A percentile compares a stretch with the other conserved stretches of the same genome.
phyloP scores from a whole-genome alignment of 139 green algal species.

The Penium margaritaceum region DNA sequence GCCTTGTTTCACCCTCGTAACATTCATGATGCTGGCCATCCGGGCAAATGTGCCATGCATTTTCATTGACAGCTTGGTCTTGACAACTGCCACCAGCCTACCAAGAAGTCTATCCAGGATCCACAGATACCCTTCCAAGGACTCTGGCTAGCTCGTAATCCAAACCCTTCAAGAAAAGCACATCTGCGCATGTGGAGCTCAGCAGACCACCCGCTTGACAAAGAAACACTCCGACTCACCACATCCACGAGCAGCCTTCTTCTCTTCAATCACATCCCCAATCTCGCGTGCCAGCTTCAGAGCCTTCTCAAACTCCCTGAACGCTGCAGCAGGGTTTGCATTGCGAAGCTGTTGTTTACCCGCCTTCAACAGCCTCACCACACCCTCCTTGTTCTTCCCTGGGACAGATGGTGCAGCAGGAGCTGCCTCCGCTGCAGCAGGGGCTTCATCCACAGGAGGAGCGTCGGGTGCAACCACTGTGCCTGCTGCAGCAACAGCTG shows the following conservation, averaged over 20 bases:
- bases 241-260: constrained; percentile 36
- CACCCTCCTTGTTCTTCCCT: neutral
- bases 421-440: neutral
- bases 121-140: neutral
- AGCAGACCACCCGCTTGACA: too few species aligned
- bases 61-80: neutral
- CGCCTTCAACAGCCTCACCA: constrained; percentile 26
- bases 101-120: neutral
- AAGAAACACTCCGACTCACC: too few species aligned
- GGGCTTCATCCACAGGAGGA: neutral
- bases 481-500: neutral
- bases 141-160: neutral
- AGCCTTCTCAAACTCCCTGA: constrained; percentile 35
- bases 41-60: neutral
- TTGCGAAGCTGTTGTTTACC: constrained; percentile 33
- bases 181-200: neutral
- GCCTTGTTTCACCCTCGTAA: too few species aligned
- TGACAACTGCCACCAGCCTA: too few species aligned
- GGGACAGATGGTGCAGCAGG: too few species aligned
- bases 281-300: constrained; percentile 18
- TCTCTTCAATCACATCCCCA: constrained; percentile 31
- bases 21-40: too few species aligned
- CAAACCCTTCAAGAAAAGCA: neutral
- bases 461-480: neutral
- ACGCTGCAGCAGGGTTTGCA: neutral